Conservation (phyloP, 2,329 filamentous ascomycete genomes). For the Neofusicoccum cordaticola region DNA sequence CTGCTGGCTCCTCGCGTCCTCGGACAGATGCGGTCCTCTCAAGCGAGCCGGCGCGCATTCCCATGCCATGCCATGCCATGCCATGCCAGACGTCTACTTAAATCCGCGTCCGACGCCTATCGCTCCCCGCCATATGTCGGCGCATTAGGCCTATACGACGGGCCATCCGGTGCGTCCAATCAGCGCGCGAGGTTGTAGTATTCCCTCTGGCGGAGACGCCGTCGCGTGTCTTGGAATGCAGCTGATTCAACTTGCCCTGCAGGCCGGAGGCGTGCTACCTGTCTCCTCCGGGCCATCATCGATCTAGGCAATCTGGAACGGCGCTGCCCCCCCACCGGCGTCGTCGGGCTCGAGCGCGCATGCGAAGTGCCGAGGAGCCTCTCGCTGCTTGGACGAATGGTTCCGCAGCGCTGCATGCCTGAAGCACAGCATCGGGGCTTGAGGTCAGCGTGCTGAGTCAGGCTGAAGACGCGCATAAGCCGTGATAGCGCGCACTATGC, state of each 20-base stretch:
- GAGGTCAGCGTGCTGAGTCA: constrained; percentile 5
- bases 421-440: neutral
- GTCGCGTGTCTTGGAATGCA: neutral
- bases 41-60: constrained; percentile 5
- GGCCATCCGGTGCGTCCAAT: neutral
- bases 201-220: neutral
- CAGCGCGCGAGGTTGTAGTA: neutral
- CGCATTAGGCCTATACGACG: neutral
- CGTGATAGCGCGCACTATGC: constrained; percentile 8
- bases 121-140: neutral
- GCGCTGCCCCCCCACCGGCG: neutral
- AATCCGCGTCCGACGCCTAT: neutral
- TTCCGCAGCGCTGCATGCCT: neutral
- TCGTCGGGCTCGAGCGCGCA: too few relatives aligned
- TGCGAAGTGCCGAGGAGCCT: neutral
- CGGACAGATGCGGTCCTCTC: neutral
- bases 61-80: neutral
- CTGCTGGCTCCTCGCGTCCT: neutral
- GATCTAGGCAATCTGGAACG: neutral
- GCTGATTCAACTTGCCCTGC: neutral
- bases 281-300: neutral
- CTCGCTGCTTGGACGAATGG: neutral
- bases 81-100: neutral
- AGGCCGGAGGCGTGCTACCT: neutral
- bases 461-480: constrained; percentile 4